phyloP scores from a whole-genome alignment of 2,329 filamentous ascomycete genomes.

The Byssothecium circinans region DNA sequence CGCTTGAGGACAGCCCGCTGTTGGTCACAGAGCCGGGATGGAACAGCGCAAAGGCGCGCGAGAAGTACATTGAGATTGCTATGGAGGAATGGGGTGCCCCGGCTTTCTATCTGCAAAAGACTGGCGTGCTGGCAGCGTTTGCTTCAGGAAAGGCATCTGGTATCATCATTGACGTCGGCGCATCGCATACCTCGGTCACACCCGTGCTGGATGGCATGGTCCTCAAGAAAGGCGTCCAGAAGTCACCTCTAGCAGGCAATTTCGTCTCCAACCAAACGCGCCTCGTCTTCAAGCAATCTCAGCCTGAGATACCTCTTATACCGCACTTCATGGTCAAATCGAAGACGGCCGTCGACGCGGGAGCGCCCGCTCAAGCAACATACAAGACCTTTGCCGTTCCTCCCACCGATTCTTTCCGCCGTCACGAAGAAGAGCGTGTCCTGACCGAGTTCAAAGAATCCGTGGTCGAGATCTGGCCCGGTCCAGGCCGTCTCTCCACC shows the following conservation, averaged over 20 bases:
- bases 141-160: conserved; percentile 91
- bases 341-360: conserved; percentile 87
- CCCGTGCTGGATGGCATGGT: conserved; percentile 94
- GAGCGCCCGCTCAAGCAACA: conserved; percentile 73
- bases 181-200: conserved; percentile 83
- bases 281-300: conserved; percentile 68
- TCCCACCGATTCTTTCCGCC: conserved; percentile 71
- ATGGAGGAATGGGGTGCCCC: conserved; percentile 97
- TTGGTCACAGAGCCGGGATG: conserved; percentile 93
- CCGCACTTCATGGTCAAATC: conserved; percentile 87
- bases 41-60: conserved; percentile 84
- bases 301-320: conserved; percentile 72
- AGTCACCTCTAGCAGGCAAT: conserved; percentile 81
- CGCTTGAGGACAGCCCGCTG: conserved; percentile 84
- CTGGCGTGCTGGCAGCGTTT: conserved; percentile 87
- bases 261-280: conserved; percentile 90
- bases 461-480: conserved; percentile 90
- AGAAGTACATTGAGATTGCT: conserved; percentile 92
- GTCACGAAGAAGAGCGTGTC: conserved; percentile 87
- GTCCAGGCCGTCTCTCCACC: conserved; percentile 66
- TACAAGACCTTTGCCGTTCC: conserved; percentile 68
- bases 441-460: conserved; percentile 97
- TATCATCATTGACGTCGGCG: conserved; percentile 88
- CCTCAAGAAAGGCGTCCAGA: conserved; percentile 81
- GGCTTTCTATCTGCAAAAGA: conserved; percentile 90